A percentile compares a stretch with the other conserved stretches of the same genome.
Evolutionary conservation across 176 grass and related monocot species (phyloP).

Genomic region (Leersia perrieri): DNA sequence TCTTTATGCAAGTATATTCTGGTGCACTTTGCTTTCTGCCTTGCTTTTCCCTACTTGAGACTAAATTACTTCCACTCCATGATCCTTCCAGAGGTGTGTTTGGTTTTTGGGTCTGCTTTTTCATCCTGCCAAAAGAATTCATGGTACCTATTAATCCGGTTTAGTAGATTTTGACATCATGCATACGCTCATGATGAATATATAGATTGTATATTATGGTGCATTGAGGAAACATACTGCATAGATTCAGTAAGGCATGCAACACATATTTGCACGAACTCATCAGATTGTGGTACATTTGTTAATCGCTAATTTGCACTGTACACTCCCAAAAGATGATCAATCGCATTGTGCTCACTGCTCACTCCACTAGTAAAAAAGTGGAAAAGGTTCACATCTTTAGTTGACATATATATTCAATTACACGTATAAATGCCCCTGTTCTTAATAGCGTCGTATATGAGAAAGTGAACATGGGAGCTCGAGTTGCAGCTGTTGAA

Average conservation of each 20-base stretch:
- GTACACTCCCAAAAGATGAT: background rate
- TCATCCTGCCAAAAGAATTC: constrained; percentile 13
- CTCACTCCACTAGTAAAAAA: constrained; percentile 35
- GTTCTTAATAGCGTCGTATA: background rate
- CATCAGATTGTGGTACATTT: constrained; percentile 23
- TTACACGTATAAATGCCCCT: background rate
- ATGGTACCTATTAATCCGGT: background rate
- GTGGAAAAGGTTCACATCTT: constrained; percentile 46
- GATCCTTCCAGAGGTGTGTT: constrained; percentile 23
- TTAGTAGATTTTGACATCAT: background rate
- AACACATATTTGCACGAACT: constrained; percentile 8
- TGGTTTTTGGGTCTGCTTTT: constrained; percentile 27
- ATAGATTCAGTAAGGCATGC: constrained; percentile 17
- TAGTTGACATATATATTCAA: constrained; percentile 5
- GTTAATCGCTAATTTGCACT: constrained; percentile 2
- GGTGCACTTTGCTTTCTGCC: constrained; percentile 45
- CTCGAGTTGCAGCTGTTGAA: too few species aligned
- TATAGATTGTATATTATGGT: background rate
- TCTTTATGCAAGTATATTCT: constrained; percentile 47
- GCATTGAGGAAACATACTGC: background rate
- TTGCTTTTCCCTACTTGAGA: constrained; percentile 32
- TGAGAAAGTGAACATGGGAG: too few species aligned
- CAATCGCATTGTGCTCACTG: background rate
- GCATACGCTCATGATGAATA: background rate
- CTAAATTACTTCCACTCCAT: constrained; percentile 36